Evolutionary conservation across 2,329 filamentous ascomycete species (phyloP).

Genomic region (Scedosporium boydii): DNA sequence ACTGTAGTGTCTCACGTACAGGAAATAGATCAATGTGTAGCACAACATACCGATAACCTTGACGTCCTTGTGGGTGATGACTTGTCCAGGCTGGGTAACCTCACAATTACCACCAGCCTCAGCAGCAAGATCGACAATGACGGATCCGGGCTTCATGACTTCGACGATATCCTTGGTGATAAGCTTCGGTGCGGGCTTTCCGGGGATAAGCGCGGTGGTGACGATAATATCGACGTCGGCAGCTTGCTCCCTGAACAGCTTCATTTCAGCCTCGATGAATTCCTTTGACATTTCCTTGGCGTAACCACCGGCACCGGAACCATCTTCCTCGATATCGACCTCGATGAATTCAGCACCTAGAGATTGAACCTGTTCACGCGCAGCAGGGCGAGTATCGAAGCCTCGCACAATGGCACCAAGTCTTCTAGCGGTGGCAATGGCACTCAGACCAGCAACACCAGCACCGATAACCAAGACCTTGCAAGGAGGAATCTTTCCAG

Average conservation of each 20-base stretch:
- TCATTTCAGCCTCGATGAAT: constrained; percentile 89
- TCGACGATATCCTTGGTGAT: constrained; percentile 73
- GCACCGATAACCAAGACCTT: constrained; percentile 88
- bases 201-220: constrained; percentile 85
- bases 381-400: constrained; percentile 84
- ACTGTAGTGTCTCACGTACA: neutral
- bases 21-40: neutral
- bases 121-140: constrained; percentile 79
- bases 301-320: constrained; percentile 75
- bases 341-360: constrained; percentile 85
- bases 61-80: constrained; percentile 64
- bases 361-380: constrained; percentile 81
- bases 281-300: constrained; percentile 92
- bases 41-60: constrained; percentile 65
- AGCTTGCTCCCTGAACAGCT: constrained; percentile 79
- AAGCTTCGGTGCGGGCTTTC: constrained; percentile 70
- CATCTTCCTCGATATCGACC: constrained; percentile 76
- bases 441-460: constrained; percentile 79
- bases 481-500: constrained; percentile 81
- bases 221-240: constrained; percentile 87
- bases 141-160: constrained; percentile 83
- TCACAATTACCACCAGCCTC: constrained; percentile 86
- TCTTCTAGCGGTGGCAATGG: constrained; percentile 76
- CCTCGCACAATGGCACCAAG: constrained; percentile 85
- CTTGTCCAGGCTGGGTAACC: constrained; percentile 63